Evolutionary conservation across 495 filamentous ascomycete species (phyloP).

Genomic region (Evernia prunastri): DNA sequence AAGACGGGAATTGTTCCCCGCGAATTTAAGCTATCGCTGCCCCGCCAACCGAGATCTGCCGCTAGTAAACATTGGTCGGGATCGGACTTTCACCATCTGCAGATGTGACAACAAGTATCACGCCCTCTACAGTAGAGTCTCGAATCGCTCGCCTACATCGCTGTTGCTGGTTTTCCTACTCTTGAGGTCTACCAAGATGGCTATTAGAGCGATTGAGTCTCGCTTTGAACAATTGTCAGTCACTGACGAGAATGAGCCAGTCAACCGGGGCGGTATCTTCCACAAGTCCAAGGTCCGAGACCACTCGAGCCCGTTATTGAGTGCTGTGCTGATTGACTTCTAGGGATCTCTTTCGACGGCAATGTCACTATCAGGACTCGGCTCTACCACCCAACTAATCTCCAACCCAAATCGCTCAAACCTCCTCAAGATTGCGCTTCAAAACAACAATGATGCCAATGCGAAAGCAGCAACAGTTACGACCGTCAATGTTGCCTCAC

Average conservation of each 20-base stretch:
- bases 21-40: neutral
- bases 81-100: neutral
- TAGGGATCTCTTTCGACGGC: conserved; percentile 45
- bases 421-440: conserved; percentile 74
- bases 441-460: conserved; percentile 58
- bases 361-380: conserved; percentile 47
- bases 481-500: conserved; percentile 59
- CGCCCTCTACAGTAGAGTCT: neutral
- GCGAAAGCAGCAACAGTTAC: conserved; percentile 49
- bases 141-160: neutral
- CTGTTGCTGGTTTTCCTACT: neutral
- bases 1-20: neutral
- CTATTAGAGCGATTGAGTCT: conserved; percentile 61
- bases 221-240: conserved; percentile 78
- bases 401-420: conserved; percentile 60
- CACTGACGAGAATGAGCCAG: conserved; percentile 68
- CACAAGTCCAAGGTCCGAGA: conserved; percentile 62
- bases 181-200: conserved; percentile 34
- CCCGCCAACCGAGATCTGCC: neutral
- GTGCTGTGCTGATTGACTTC: conserved; percentile 3
- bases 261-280: conserved; percentile 43
- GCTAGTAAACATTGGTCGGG: neutral
- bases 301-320: neutral
- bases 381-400: conserved; percentile 44
- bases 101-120: neutral